Conservation (phyloP, 2,329 filamentous ascomycete species). For the Mycosphaerella arachidis region DNA sequence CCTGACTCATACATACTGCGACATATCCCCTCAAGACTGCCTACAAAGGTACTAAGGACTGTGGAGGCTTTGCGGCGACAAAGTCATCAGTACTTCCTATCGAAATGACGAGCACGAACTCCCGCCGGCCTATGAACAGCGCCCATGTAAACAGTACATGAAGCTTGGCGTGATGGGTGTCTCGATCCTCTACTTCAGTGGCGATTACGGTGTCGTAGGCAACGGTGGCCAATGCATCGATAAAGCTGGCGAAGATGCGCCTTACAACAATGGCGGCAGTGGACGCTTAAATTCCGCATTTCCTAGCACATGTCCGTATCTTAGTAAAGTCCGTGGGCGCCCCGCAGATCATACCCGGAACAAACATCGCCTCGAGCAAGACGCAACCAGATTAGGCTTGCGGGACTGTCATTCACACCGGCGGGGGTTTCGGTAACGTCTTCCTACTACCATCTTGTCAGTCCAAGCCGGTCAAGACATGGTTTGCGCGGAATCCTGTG, state of each 20-base stretch:
- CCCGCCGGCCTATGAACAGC: slow-evolving; percentile 45
- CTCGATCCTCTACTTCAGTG: slow-evolving; percentile 49
- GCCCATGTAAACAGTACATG: slow-evolving; percentile 55
- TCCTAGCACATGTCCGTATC: slow-evolving; percentile 33
- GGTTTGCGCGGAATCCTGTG: slow-evolving; percentile 39
- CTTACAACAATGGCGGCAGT: slow-evolving; percentile 26
- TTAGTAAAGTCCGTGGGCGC: slow-evolving; percentile 45
- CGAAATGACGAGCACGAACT: slow-evolving; percentile 40
- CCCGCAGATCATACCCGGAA: slow-evolving; percentile 33
- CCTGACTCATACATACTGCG: slow-evolving; percentile 40
- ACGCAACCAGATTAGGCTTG: slow-evolving; percentile 43
- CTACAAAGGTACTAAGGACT: slow-evolving; percentile 42
- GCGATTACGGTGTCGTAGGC: slow-evolving; percentile 41
- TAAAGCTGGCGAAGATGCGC: slow-evolving; percentile 22
- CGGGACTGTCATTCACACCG: slow-evolving; percentile 42
- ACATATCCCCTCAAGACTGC: slow-evolving; percentile 18
- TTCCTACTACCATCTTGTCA: slow-evolving; percentile 49
- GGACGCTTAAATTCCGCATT: slow-evolving; percentile 47
- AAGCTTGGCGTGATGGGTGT: slow-evolving; percentile 50
- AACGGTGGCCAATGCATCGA: slow-evolving; percentile 20
- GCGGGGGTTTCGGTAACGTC: slow-evolving; percentile 50
- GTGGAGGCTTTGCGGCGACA: slow-evolving; percentile 44
- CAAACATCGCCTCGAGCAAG: slow-evolving; percentile 19
- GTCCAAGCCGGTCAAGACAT: slow-evolving; percentile 37
- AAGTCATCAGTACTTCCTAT: slow-evolving; percentile 54